These are phyloP conservation scores for Dryas alaskensis DNA, from an alignment of 306 rosid genomes.

Conservation along the genomic window DNA sequence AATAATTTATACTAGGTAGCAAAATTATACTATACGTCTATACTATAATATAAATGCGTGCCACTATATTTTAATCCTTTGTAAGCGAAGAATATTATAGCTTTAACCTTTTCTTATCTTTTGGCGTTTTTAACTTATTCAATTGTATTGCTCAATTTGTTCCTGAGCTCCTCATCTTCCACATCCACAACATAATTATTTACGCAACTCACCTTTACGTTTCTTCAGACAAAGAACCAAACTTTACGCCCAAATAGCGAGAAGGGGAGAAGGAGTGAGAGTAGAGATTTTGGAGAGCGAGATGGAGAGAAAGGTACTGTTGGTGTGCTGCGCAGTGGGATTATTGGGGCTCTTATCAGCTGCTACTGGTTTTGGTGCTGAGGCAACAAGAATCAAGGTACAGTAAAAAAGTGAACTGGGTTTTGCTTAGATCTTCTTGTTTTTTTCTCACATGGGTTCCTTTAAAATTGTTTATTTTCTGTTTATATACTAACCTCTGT, in stretches of 20 bases:
- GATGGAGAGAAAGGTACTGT: constrained; percentile 63
- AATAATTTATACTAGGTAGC: no score
- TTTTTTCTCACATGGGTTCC: neutral
- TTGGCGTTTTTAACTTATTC: neutral
- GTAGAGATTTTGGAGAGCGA: neutral
- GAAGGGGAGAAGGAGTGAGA: constrained; percentile 5
- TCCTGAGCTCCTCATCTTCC: neutral
- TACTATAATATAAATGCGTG: no score
- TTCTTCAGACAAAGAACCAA: constrained; percentile 7
- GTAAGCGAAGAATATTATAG: neutral
- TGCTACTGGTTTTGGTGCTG: constrained; percentile 77
- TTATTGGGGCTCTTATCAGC: constrained; percentile 70
- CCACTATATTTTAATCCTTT: no score
- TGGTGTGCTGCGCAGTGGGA: constrained; percentile 53
- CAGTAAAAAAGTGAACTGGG: neutral
- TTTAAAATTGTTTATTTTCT: constrained; percentile 9
- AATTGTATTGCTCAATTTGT: no score
- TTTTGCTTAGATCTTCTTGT: constrained; percentile 3
- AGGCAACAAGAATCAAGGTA: constrained; percentile 81
- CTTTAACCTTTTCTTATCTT: neutral
- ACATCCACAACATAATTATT: constrained; percentile 3
- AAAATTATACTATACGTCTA: no score
- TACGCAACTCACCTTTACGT: constrained; percentile 20
- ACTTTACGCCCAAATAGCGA: neutral
- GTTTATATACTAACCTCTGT: neutral